Base-by-base conservation (phyloP, 371 early-diverging fungal species). In the Zopfochytrium polystomum region DNA sequence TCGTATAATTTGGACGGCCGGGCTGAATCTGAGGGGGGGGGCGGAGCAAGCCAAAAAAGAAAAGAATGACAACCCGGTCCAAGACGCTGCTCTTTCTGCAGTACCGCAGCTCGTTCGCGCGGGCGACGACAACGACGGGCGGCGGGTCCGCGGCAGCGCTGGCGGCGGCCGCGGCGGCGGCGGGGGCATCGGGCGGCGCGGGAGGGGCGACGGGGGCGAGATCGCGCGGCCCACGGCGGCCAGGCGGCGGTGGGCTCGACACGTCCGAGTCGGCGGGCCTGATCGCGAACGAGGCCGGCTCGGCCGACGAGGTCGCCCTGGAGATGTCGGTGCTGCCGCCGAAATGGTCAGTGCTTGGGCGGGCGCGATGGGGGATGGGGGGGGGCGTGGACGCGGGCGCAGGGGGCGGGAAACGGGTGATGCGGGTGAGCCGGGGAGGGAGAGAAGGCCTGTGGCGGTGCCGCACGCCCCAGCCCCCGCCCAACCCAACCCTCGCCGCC, bases 51-150 rank as follows among this genome's bases (percentile, higher is more conserved):
- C n/a, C n/a, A n/a, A n/a, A n/a, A n/a, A n/a, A n/a, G n/a, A n/a
- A n/a, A n/a, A n/a, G n/a, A n/a, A 78, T 78, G 79, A 90, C 94
- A 2, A 90, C 95, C 15, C 83, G 96, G 57, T 88, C 87, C 66
- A 86, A 92, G 65, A 95, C 95, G 23, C 78, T 92, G 51, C 79
- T 96, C 38, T 96, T 93, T 76, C 76, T 93, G 42, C 93, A 96
- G 75, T 93, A 89, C 73, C 83, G 96, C 64, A 92, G 93, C 66
- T 89, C 95, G 6, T 92, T 89, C 75, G 85, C 90, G 29, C 80
- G 92, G 34, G 70, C 83, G 20, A 79, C 54, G 72, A 74, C 51
- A 48, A 15, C 48, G 25, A 13, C 48, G 23, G 23, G 13, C n/a
- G n/a, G n/a, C n/a, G n/a, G n/a, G n/a, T n/a, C n/a, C n/a, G n/a